Base-by-base conservation (phyloP, 1,139 yeast species). In the Kodamaea suecica region DNA sequence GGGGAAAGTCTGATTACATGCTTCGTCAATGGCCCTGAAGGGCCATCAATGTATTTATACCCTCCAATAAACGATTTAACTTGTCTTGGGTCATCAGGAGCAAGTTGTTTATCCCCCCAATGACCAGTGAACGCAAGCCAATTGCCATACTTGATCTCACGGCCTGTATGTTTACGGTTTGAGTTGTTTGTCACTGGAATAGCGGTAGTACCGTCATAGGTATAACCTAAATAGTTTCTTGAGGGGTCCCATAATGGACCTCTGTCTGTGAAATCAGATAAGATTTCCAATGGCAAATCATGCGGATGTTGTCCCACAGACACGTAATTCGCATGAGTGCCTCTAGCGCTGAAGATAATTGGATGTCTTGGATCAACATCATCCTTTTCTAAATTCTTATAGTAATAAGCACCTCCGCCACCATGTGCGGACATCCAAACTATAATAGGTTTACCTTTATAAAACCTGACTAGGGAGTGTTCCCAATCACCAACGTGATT, bases 401-500 rank as follows among this genome's bases (percentile, higher is more conserved):
- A 90, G 45, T 73, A 72, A 56, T 83, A 92, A 0, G 95, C 97
- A 15, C 90, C 84, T 3, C 98, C 98, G 8, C 97, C 97, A 1
- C 97, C 95, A 59, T 92, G 98, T 1, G 97, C 97, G 20, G 95
- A 84, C 95, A 92, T 85, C 97, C 97, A 92, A n/a, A 90, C 79
- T 39, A 84, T 75, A n/a, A 80, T 70, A 0, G 98, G 97, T 41
- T 70, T 63, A 0, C 96, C 95, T 4, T 84, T 73, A 48, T 80
- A 75, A 55, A 85, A 92, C 23, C 98, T 67, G 9, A 88, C 94
- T 27, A 92, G 63, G 3, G 95, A 80, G 57, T 92, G 98, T 50
- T 92, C 98, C 98, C 98, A 92, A 62, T 92, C 98, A 4, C 97
- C 98, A 21, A 92, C 80, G 52, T 92, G 98, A 53, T 90, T 85